These are phyloP conservation scores for slime mould (Dictyostelium discoideum) DNA, from an alignment of 78 protist genomes.

Conservation along the genomic window DNA sequence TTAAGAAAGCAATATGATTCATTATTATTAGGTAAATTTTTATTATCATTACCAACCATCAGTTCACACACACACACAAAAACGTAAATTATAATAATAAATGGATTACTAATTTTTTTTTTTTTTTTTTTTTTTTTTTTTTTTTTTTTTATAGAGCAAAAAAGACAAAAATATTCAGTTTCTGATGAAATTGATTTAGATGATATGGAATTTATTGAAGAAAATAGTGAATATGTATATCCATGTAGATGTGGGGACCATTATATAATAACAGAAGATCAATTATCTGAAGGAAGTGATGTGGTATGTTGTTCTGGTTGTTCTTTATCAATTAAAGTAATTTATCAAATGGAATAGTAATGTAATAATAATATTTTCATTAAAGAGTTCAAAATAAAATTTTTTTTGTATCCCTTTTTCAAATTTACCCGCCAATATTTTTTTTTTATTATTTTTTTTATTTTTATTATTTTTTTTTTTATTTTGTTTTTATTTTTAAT, in stretches of 20 bases:
- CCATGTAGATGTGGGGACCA: slow-evolving; percentile 48
- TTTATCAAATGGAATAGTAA: slow-evolving; percentile 3
- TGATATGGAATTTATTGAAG: slow-evolving; percentile 46
- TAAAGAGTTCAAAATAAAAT: too few species aligned
- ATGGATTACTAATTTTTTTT: too few species aligned
- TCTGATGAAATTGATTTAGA: slow-evolving; percentile 65
- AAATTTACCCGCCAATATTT: too few species aligned
- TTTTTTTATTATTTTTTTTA: too few species aligned
- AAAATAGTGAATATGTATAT: not conserved
- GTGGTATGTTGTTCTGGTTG: slow-evolving; percentile 23
- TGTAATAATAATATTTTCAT: too few species aligned
- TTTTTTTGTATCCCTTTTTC: too few species aligned
- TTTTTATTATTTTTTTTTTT: too few species aligned
- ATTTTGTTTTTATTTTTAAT: too few species aligned
- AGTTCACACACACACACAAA: too few species aligned
- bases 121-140: too few species aligned
- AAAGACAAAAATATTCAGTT: slow-evolving; percentile 61
- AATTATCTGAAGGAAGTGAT: slow-evolving; percentile 17
- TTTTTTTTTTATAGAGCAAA: not conserved
- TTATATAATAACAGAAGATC: slow-evolving; percentile 34
- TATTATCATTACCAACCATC: too few species aligned
- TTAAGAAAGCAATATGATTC: slow-evolving; percentile 33
- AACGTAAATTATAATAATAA: too few species aligned
- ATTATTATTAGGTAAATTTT: not conserved
- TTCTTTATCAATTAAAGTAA: slow-evolving; percentile 26